These are phyloP conservation scores for Trebouxia sp. DNA, from an alignment of 139 green algal species.

Conservation along the genomic window DNA sequence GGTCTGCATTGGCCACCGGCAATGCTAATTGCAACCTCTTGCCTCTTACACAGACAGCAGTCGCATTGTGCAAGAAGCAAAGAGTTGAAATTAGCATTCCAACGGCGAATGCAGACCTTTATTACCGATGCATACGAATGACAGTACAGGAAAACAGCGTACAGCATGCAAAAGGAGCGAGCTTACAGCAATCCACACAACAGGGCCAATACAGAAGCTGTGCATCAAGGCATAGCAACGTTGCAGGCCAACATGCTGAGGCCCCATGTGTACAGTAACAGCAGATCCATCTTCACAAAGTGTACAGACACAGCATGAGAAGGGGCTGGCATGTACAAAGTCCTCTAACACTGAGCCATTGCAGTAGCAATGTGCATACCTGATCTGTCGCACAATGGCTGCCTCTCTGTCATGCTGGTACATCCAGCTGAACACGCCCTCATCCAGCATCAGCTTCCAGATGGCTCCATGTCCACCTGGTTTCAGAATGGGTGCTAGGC, in stretches of 20 bases:
- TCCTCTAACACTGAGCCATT: neutral
- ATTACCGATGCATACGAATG: no score
- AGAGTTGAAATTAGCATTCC: no score
- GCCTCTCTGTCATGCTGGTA: constrained; percentile 55
- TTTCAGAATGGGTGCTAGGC: constrained; percentile 80
- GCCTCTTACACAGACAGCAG: no score
- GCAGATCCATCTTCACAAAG: neutral
- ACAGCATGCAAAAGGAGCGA: neutral
- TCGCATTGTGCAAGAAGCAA: no score
- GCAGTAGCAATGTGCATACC: constrained; percentile 30
- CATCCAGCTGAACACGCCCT: constrained; percentile 89
- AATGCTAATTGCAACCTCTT: no score
- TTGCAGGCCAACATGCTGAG: neutral
- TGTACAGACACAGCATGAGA: neutral
- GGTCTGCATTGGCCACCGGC: no score
- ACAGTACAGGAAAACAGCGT: no score
- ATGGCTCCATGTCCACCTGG: constrained; percentile 97
- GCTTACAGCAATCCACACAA: neutral
- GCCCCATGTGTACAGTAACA: neutral
- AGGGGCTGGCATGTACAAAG: no score
- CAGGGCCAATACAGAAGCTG: neutral
- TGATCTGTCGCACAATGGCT: constrained; percentile 90
- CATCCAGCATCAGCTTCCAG: constrained; percentile 98
- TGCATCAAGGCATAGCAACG: neutral
- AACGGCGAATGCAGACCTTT: no score